Evolutionary conservation across 495 filamentous ascomycete species (phyloP).

Genomic region (Pyrenula massariospora): DNA sequence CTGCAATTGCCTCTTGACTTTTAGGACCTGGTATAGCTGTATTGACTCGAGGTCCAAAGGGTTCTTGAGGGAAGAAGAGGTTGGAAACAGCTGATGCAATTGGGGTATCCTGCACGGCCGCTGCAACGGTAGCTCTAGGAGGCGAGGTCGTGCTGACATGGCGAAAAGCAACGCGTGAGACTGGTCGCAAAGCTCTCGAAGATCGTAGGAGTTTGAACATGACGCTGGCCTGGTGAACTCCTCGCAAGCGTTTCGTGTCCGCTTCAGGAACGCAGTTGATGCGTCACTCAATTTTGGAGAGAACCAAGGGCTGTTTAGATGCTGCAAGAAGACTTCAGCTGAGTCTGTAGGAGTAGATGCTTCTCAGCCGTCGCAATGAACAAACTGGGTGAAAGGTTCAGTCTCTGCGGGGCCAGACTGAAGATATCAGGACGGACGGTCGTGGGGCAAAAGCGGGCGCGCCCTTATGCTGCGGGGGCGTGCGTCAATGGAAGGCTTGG

Average conservation of each 20-base stretch:
- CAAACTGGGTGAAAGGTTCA: not conserved
- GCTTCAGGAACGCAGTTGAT: not conserved
- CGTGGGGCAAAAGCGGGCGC: not conserved
- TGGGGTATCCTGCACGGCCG: not conserved
- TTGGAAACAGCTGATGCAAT: not conserved
- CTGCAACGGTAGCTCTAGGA: not conserved
- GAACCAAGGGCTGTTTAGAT: not conserved
- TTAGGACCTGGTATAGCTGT: constrained; percentile 78
- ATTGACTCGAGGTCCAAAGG: constrained; percentile 56
- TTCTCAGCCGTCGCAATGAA: not conserved
- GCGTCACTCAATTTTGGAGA: not conserved
- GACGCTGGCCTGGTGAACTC: no score
- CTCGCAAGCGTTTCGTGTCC: no score
- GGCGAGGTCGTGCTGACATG: not conserved
- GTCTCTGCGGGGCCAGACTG: not conserved
- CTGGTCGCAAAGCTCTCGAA: not conserved
- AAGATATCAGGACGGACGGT: not conserved
- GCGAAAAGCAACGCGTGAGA: not conserved
- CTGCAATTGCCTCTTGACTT: constrained; percentile 55
- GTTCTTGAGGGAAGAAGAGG: constrained; percentile 59
- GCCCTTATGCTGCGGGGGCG: no score
- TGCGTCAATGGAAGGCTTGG: not conserved
- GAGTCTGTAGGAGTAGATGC: not conserved
- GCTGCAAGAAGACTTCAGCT: not conserved
- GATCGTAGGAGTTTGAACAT: not conserved